phyloP scores from a whole-genome alignment of 306 rosid species.

The Sesbania bispinosa region DNA sequence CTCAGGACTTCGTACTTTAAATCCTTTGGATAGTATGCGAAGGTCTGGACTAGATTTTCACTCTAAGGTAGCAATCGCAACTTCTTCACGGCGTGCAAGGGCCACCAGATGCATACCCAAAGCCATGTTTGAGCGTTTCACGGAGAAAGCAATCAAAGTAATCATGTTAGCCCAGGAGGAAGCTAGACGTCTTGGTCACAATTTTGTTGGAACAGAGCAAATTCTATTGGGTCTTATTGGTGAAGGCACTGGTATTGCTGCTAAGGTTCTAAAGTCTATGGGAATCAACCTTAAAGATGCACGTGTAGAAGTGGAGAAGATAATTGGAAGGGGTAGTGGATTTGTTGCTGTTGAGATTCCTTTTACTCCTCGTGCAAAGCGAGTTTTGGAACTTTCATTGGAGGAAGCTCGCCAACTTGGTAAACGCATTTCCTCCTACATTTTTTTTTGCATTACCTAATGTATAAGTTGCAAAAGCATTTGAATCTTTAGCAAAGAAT shows the following conservation, averaged over 20 bases:
- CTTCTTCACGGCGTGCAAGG: constrained; percentile 48
- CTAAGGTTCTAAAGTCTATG: constrained; percentile 95
- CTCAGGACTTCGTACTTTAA: constrained; percentile 65
- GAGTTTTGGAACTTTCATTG: constrained; percentile 91
- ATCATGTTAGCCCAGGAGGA: constrained; percentile 99
- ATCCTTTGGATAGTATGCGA: constrained; percentile 59
- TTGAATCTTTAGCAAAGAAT: background rate
- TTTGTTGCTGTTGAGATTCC: constrained; percentile 99
- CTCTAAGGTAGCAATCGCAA: constrained; percentile 49
- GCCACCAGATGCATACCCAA: constrained; percentile 66
- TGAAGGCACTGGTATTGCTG: constrained; percentile 98
- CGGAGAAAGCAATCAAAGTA: constrained; percentile 95
- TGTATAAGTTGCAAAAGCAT: background rate
- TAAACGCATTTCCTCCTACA: constrained; percentile 16
- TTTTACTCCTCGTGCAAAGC: constrained; percentile 97
- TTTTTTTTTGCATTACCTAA: background rate
- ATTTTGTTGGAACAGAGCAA: constrained; percentile 98
- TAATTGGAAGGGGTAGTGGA: constrained; percentile 99
- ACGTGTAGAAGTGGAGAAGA: constrained; percentile 97
- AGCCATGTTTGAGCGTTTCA: constrained; percentile 99
- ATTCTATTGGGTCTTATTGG: constrained; percentile 98
- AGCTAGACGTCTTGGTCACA: constrained; percentile 98
- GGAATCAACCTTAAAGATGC: constrained; percentile 97
- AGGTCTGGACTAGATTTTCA: constrained; percentile 56
- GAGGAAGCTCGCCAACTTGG: constrained; percentile 99